These are phyloP conservation scores for Pyrenula massariospora DNA, from an alignment of 495 filamentous ascomycete species.

Conservation along the genomic window DNA sequence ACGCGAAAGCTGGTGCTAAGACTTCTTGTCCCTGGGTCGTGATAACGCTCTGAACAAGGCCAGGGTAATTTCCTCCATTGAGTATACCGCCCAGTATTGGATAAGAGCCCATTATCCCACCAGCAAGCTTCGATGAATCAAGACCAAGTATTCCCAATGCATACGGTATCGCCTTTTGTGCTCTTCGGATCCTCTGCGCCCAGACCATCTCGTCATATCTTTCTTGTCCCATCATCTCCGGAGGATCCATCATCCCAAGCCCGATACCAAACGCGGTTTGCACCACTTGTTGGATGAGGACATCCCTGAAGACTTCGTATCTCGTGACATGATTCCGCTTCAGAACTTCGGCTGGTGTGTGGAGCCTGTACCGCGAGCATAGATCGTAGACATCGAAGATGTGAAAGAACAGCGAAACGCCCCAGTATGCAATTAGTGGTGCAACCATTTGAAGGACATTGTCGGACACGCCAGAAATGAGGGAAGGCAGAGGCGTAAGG, in stretches of 20 bases:
- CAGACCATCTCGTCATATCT: conserved; percentile 75
- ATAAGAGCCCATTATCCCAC: conserved; percentile 31
- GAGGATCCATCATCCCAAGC: conserved; percentile 52
- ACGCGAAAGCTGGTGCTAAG: conserved; percentile 24
- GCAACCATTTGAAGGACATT: conserved; percentile 59
- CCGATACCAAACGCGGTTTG: conserved; percentile 56
- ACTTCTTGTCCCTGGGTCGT: conserved; percentile 21
- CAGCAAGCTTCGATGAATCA: conserved; percentile 25
- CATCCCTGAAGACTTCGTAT: conserved; percentile 74
- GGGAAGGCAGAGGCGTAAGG: conserved; percentile 49
- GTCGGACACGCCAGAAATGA: conserved; percentile 72
- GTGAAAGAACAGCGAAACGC: conserved; percentile 76
- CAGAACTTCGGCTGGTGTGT: conserved; percentile 79
- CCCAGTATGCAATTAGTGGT: conserved; percentile 84
- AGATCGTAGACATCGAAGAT: conserved; percentile 68
- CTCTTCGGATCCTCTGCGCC: conserved; percentile 61
- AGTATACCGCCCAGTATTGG: conserved; percentile 55
- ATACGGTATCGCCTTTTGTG: conserved; percentile 54
- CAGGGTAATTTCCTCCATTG: conserved; percentile 63
- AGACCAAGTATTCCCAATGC: conserved; percentile 33
- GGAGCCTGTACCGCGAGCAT: conserved; percentile 78
- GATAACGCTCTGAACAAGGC: conserved; percentile 18
- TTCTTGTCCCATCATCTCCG: conserved; percentile 57
- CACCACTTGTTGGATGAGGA: conserved; percentile 79
- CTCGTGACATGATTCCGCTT: conserved; percentile 78